Evolutionary conservation across 1,139 yeast genomes (phyloP).

Genomic region (Candida pseudoviswanathii): DNA sequence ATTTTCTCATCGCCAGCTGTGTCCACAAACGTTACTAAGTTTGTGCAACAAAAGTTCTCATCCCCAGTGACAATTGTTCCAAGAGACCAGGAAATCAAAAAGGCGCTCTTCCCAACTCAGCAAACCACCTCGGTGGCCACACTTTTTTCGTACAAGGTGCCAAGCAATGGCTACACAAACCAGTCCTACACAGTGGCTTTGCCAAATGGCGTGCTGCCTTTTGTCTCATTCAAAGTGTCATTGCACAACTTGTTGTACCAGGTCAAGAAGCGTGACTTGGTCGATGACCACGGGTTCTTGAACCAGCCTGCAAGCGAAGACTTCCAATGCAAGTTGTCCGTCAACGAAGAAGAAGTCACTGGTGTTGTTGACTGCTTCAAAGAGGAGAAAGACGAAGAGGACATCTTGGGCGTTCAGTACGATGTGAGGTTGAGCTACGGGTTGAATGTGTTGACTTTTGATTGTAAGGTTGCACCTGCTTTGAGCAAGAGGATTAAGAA

Average conservation of each 20-base stretch:
- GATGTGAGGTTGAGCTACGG: conserved; percentile 54
- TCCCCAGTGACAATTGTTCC: conserved; percentile 17
- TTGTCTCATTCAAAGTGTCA: conserved; percentile 45
- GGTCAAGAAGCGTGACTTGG: conserved; percentile 36
- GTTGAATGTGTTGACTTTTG: conserved; percentile 48
- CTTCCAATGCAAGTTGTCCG: conserved; percentile 44
- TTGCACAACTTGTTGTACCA: conserved; percentile 44
- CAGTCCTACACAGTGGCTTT: conserved; percentile 46
- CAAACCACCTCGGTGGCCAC: conserved; percentile 25
- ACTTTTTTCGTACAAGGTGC: conserved; percentile 50
- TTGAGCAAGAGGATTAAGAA: conserved; percentile 37
- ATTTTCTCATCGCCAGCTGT: conserved; percentile 41
- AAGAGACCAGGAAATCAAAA: conserved; percentile 30
- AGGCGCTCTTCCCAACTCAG: conserved; percentile 38
- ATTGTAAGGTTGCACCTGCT: conserved; percentile 47
- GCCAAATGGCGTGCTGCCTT: conserved; percentile 47
- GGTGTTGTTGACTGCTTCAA: conserved; percentile 40
- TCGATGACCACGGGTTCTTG: conserved; percentile 33
- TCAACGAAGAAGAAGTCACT: conserved; percentile 53
- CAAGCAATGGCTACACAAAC: conserved; percentile 45
- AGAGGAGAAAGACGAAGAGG: conserved; percentile 24
- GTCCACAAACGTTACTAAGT: conserved; percentile 26
- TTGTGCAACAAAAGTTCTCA: conserved; percentile 27
- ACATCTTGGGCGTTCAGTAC: conserved; percentile 40
- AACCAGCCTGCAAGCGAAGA: conserved; percentile 38